A percentile compares a stretch with the other conserved stretches of the same genome.
Evolutionary conservation across 257 asterid species (phyloP).

Genomic region (Leptodermis oblonga): DNA sequence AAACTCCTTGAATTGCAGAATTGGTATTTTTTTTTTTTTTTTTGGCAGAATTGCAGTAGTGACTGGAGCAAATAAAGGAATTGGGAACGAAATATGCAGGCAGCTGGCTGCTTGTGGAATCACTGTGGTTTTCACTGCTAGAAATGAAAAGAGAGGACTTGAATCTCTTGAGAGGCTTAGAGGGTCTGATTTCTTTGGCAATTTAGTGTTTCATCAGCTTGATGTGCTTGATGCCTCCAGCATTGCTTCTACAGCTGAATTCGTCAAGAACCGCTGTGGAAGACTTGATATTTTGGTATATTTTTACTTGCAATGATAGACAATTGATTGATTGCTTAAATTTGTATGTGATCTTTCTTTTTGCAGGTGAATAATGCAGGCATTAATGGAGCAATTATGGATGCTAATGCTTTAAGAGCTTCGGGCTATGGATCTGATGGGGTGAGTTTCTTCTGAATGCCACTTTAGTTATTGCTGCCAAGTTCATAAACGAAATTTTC

Average conservation of each 20-base stretch:
- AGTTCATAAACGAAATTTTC: neutral
- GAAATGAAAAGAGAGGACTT: neutral
- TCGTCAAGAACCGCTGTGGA: neutral
- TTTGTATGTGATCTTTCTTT: neutral
- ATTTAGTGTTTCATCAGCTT: constrained; percentile 1
- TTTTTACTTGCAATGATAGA: too few species aligned
- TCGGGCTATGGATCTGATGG: constrained; percentile 8
- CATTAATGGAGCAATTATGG: neutral
- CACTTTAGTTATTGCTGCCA: neutral
- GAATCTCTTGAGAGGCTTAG: neutral
- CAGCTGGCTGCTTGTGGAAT: constrained; percentile 6
- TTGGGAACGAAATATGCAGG: neutral
- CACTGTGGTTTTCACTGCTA: neutral
- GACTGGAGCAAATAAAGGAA: too few species aligned
- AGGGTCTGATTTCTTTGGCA: neutral
- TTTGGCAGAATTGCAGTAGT: too few species aligned
- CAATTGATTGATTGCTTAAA: too few species aligned
- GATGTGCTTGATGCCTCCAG: neutral
- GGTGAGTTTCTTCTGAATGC: neutral
- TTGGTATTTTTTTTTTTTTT: too few species aligned
- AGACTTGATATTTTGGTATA: neutral
- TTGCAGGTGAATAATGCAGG: constrained; percentile 12
- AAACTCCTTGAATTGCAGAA: too few species aligned
- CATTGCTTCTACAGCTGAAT: constrained; percentile 1
- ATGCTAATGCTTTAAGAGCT: constrained; percentile 6